A percentile compares a stretch with the other conserved stretches of the same genome.
These are phyloP conservation scores for Chlorella sp. DNA, from an alignment of 139 green algal genomes.

Conservation along the genomic window DNA sequence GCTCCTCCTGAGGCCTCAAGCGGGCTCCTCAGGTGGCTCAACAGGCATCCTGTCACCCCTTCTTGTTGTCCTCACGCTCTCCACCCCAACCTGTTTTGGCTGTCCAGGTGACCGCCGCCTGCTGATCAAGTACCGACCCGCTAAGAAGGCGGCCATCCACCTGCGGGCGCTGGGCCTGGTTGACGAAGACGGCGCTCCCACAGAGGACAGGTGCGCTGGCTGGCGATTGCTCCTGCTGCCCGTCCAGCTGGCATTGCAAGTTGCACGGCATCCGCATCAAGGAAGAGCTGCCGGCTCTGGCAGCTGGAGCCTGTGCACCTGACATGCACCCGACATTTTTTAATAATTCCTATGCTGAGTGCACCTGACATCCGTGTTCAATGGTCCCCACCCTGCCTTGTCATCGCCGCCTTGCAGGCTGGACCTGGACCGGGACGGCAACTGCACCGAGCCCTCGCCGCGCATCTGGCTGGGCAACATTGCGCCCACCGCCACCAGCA, in stretches of 20 bases:
- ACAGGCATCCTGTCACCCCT: too few relatives aligned
- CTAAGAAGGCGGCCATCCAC: constrained; percentile 53
- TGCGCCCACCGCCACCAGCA: constrained; percentile 48
- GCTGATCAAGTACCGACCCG: constrained; percentile 54
- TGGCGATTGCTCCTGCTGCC: too few relatives aligned
- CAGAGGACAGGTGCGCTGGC: constrained; percentile 20
- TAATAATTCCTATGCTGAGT: too few relatives aligned
- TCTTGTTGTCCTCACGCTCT: too few relatives aligned
- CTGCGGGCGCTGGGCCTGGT: constrained; percentile 20
- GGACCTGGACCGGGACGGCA: constrained; percentile 33
- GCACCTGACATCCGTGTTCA: background rate
- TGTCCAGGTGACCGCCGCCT: constrained; percentile 42
- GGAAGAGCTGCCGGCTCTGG: too few relatives aligned
- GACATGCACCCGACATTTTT: background rate
- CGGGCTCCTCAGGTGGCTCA: too few relatives aligned
- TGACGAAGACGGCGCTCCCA: constrained; percentile 7
- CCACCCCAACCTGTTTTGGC: too few relatives aligned
- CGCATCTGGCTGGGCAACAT: constrained; percentile 69
- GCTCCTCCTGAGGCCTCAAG: too few relatives aligned
- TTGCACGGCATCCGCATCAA: too few relatives aligned
- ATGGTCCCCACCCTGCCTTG: background rate
- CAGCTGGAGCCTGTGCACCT: background rate
- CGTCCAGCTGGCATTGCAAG: too few relatives aligned
- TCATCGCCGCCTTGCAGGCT: background rate
- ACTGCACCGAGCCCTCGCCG: constrained; percentile 38